Conservation (phyloP, 345 rosid species). For the Theobroma cacao region DNA sequence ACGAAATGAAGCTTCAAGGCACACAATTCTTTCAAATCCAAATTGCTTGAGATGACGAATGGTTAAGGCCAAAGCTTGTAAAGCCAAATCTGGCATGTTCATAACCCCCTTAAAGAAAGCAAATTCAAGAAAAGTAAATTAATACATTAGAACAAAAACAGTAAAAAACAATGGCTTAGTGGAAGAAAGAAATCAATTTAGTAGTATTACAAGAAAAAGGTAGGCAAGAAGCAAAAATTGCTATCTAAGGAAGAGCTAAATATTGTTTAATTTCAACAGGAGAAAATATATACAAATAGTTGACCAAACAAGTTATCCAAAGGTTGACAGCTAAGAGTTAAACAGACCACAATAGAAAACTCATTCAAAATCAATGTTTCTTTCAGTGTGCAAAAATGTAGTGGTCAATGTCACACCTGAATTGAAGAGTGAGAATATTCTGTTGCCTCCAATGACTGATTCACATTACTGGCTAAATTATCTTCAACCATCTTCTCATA, state of each 20-base stretch:
- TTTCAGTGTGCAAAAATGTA: neutral
- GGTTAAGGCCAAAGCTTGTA: constrained; percentile 78
- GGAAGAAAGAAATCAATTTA: neutral
- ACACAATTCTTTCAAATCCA: constrained; percentile 83
- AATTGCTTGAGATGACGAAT: constrained; percentile 75
- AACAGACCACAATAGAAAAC: neutral
- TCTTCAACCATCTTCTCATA: constrained; percentile 48
- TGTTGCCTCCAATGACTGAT: constrained; percentile 22
- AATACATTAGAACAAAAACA: constrained; percentile 9
- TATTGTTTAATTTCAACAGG: neutral
- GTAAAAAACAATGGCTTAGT: neutral
- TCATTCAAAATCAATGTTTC: neutral
- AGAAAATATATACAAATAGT: neutral
- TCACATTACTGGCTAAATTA: constrained; percentile 26
- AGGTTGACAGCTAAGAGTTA: neutral
- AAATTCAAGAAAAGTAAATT: constrained; percentile 7
- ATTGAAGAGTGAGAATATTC: constrained; percentile 30
- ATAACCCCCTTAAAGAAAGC: constrained; percentile 50
- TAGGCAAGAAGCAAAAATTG: neutral
- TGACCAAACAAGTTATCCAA: neutral
- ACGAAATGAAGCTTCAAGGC: constrained; percentile 68
- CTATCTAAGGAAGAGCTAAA: neutral
- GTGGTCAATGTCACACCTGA: constrained; percentile 37
- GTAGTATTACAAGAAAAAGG: neutral
- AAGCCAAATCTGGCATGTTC: constrained; percentile 84